Conservation (phyloP, 805 yeast genomes). For the Starmerella bombi region DNA sequence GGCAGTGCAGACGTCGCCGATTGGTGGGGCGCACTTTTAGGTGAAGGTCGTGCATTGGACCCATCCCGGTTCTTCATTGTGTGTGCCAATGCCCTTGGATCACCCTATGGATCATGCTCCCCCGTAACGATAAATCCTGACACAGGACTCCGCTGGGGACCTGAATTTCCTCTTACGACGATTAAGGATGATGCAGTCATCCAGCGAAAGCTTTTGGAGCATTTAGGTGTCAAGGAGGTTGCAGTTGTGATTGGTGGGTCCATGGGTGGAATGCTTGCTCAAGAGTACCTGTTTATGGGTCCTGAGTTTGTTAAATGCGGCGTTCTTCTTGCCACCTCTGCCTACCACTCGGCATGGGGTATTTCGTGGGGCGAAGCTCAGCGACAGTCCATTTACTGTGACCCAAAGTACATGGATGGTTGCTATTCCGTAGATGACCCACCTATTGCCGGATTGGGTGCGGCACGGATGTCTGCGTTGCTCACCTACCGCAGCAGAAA, state of each 20-base stretch:
- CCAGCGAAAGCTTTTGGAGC: conserved; percentile 65
- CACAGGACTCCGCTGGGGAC: conserved; percentile 75
- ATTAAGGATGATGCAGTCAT: conserved; percentile 83
- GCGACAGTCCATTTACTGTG: conserved; percentile 88
- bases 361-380: conserved; percentile 99
- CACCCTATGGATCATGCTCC: conserved; percentile 92
- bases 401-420: conserved; percentile 86
- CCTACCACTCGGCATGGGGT: conserved; percentile 96
- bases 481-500: conserved; percentile 85
- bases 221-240: conserved; percentile 60
- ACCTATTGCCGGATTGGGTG: conserved; percentile 77
- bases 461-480: conserved; percentile 95
- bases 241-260: conserved; percentile 93
- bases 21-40: conserved; percentile 98
- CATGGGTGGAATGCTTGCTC: conserved; percentile 95
- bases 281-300: conserved; percentile 74
- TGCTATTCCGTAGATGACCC: conserved; percentile 67
- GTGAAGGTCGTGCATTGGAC: conserved; percentile 77
- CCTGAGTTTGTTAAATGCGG: conserved; percentile 51
- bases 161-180: conserved; percentile 86
- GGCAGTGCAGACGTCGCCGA: conserved; percentile 92
- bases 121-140: conserved; percentile 74
- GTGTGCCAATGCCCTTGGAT: conserved; percentile 85
- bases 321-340: conserved; percentile 84
- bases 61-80: conserved; percentile 75